phyloP scores from a whole-genome alignment of 768 basidiomycete species.

The Serendipita sp. region DNA sequence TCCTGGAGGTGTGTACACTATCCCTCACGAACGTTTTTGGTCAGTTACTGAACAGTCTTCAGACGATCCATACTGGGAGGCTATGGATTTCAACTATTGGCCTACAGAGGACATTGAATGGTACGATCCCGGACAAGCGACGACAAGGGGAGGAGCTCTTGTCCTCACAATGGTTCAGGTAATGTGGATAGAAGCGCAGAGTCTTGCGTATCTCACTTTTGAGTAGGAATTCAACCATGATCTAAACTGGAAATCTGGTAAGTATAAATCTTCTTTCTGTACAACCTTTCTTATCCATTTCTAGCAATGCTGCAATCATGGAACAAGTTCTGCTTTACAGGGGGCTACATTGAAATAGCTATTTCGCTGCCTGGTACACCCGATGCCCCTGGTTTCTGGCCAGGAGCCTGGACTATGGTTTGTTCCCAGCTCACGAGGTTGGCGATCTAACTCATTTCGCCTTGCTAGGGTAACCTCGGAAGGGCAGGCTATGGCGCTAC shows the following conservation, averaged over 20 bases:
- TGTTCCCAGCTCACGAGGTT: not conserved
- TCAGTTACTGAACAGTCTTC: slow-evolving; percentile 8
- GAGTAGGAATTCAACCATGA: slow-evolving; percentile 8
- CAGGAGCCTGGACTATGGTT: slow-evolving; percentile 14
- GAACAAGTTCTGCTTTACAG: slow-evolving; percentile 19
- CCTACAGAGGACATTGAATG: slow-evolving; percentile 13
- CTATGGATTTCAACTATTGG: slow-evolving; percentile 28
- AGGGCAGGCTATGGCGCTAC: slow-evolving; percentile 14
- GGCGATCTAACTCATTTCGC: not conserved
- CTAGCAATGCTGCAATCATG: slow-evolving; percentile 14
- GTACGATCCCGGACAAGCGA: slow-evolving; percentile 13
- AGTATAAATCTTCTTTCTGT: not conserved
- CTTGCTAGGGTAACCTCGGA: slow-evolving; percentile 13
- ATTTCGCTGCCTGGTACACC: slow-evolving; percentile 14
- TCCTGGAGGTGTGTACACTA: slow-evolving; percentile 24
- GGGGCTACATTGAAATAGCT: slow-evolving; percentile 13
- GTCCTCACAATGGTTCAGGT: slow-evolving; percentile 11
- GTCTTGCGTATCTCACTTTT: not conserved
- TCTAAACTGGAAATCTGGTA: slow-evolving; percentile 6
- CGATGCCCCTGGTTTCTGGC: slow-evolving; percentile 14
- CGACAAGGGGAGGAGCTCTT: slow-evolving; percentile 11
- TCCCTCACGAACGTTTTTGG: slow-evolving; percentile 11
- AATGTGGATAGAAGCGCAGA: slow-evolving; percentile 4
- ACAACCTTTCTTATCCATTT: slow-evolving; percentile 3
- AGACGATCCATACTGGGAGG: slow-evolving; percentile 31